These are phyloP conservation scores for Aquanectria penicillioides DNA, from an alignment of 2,329 filamentous ascomycete species.

Conservation along the genomic window DNA sequence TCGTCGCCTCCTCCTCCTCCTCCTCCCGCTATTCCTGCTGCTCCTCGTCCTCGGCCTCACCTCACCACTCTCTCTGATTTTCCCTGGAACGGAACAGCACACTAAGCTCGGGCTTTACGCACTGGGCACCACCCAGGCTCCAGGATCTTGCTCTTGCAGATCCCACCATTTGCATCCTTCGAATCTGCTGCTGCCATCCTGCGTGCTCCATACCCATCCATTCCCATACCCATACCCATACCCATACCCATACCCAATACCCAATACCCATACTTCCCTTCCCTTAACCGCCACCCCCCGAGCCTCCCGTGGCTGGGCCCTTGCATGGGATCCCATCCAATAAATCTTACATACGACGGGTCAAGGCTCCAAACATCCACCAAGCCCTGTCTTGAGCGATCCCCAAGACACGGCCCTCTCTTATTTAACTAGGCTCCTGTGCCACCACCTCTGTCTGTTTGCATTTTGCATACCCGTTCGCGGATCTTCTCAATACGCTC, in stretches of 20 bases:
- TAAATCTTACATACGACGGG: constrained; percentile 21
- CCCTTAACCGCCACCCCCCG: background rate
- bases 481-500: background rate
- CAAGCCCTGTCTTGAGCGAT: constrained; percentile 17
- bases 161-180: constrained; percentile 15
- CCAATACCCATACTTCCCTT: no score
- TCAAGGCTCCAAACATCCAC: constrained; percentile 3
- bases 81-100: background rate
- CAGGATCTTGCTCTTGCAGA: constrained; percentile 21
- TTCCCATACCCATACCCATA: no score
- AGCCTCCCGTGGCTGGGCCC: constrained; percentile 20
- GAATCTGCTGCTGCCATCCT: background rate
- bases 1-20: constrained; percentile 16
- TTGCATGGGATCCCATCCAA: constrained; percentile 20
- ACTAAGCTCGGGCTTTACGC: constrained; percentile 5
- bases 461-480: constrained; percentile 18
- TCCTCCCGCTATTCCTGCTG: constrained; percentile 17
- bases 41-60: background rate
- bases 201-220: no score
- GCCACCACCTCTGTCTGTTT: constrained; percentile 18
- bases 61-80: constrained; percentile 2
- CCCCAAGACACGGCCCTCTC: constrained; percentile 25
- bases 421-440: constrained; percentile 35
- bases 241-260: no score
- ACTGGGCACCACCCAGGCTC: constrained; percentile 3